These are phyloP conservation scores for Melampsora americana DNA, from an alignment of 1,284 basidiomycete genomes.

Conservation along the genomic window DNA sequence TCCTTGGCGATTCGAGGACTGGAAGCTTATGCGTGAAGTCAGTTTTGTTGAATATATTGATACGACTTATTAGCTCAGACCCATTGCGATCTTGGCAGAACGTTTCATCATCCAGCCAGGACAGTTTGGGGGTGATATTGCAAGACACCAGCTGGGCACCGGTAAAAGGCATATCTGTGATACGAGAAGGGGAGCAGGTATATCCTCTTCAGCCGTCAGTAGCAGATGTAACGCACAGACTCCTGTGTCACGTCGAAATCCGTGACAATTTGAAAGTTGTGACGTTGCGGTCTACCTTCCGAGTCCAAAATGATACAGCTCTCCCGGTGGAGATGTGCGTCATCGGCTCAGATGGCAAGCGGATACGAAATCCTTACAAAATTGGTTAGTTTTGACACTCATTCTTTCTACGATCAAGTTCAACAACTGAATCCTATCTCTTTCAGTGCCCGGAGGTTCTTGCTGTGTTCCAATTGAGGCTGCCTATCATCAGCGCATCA, in stretches of 20 bases:
- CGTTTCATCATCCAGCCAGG: slow-evolving; percentile 71
- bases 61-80: slow-evolving; percentile 5
- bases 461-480: slow-evolving; percentile 89
- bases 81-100: slow-evolving; percentile 61
- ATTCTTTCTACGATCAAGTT: background rate
- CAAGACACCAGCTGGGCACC: slow-evolving; percentile 88
- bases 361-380: slow-evolving; percentile 75
- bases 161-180: slow-evolving; percentile 82
- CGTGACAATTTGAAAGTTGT: slow-evolving; percentile 93
- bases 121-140: slow-evolving; percentile 78
- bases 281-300: slow-evolving; percentile 88
- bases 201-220: slow-evolving; percentile 78
- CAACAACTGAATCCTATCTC: background rate
- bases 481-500: slow-evolving; percentile 76
- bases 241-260: slow-evolving; percentile 86
- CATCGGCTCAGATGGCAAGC: slow-evolving; percentile 78
- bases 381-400: slow-evolving; percentile 61
- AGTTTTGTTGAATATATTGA: slow-evolving; percentile 45
- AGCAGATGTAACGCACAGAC: slow-evolving; percentile 71
- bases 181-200: slow-evolving; percentile 87
- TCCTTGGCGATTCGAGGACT: slow-evolving; percentile 98
- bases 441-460: slow-evolving; percentile 73
- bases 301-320: slow-evolving; percentile 84
- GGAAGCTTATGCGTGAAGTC: slow-evolving; percentile 89
- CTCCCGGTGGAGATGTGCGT: slow-evolving; percentile 91